phyloP scores from a whole-genome alignment of 2,329 filamentous ascomycete species.

The Biscogniauxia marginata region DNA sequence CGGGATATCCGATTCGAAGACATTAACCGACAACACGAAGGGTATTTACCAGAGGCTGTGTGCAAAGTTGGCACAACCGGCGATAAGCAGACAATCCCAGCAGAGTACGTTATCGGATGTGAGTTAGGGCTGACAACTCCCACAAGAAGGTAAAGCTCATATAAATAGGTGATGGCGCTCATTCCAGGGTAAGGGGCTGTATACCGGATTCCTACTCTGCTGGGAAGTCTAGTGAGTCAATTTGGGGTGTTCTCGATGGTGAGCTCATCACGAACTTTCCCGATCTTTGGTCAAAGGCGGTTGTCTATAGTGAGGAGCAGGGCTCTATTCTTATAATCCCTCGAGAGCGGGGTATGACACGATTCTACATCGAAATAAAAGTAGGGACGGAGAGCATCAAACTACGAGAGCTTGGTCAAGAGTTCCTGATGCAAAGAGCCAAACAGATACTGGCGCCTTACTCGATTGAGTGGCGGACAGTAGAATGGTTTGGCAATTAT shows the following conservation, averaged over 20 bases:
- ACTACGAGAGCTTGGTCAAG: conserved; percentile 48
- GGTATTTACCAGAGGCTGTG: conserved; percentile 35
- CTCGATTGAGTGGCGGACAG: conserved; percentile 55
- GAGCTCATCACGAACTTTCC: conserved; percentile 71
- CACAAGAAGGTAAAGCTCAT: conserved; percentile 11
- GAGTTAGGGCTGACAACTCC: conserved; percentile 5
- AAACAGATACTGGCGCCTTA: conserved; percentile 60
- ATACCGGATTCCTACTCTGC: conserved; percentile 49
- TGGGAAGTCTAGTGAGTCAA: conserved; percentile 28
- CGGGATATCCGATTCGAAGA: conserved; percentile 64
- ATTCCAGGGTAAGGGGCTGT: conserved; percentile 66
- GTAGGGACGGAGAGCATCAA: conserved; percentile 36
- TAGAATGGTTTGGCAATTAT: conserved; percentile 72
- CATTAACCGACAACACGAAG: conserved; percentile 45
- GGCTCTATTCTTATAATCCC: conserved; percentile 72
- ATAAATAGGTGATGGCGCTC: conserved; percentile 57
- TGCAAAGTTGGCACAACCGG: conserved; percentile 37
- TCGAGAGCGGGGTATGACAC: conserved; percentile 69
- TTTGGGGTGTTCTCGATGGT: conserved; percentile 72
- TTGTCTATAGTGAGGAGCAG: conserved; percentile 64
- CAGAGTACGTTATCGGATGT: conserved; percentile 66
- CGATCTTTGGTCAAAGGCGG: conserved; percentile 72
- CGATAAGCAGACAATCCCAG: too few species aligned
- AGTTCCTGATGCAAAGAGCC: conserved; percentile 69
- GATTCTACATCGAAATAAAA: conserved; percentile 60